Evolutionary conservation across 108 stramenopile species (phyloP).

Genomic region (Bacterosira constricta): DNA sequence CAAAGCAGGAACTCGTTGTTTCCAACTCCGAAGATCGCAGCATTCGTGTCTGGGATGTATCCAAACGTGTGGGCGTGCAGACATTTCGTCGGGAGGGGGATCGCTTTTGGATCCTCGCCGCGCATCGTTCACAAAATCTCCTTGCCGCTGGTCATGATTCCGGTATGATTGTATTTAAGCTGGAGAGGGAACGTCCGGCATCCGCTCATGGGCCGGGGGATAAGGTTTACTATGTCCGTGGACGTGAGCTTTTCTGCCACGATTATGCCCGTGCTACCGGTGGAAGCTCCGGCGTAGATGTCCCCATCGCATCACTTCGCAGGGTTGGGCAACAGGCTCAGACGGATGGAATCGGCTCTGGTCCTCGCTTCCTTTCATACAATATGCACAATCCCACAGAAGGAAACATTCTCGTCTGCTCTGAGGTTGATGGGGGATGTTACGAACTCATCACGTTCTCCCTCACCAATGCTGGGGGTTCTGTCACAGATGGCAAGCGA

Average conservation of each 20-base stretch:
- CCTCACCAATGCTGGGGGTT: constrained; percentile 73
- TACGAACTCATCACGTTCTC: constrained; percentile 96
- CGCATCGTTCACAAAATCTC: constrained; percentile 93
- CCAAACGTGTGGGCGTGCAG: constrained; percentile 97
- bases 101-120: constrained; percentile 97
- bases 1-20: constrained; percentile 97
- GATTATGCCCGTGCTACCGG: constrained; percentile 77
- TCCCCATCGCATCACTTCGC: constrained; percentile 89
- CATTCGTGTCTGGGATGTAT: constrained; percentile 99
- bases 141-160: constrained; percentile 99
- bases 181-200: constrained; percentile 97
- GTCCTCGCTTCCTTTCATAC: constrained; percentile 91
- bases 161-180: constrained; percentile 99
- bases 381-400: constrained; percentile 95
- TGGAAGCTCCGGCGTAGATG: constrained; percentile 81
- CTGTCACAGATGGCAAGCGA: constrained; percentile 91
- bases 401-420: constrained; percentile 90
- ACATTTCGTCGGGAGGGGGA: constrained; percentile 98
- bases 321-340: constrained; percentile 92
- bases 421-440: constrained; percentile 92
- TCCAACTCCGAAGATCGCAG: constrained; percentile 97
- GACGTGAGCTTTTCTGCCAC: constrained; percentile 93
- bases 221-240: constrained; percentile 94
- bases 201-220: constrained; percentile 72
- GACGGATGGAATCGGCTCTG: constrained; percentile 91